Evolutionary conservation across 1,139 yeast species (phyloP).

Genomic region (Scheffersomyces lignicola): DNA sequence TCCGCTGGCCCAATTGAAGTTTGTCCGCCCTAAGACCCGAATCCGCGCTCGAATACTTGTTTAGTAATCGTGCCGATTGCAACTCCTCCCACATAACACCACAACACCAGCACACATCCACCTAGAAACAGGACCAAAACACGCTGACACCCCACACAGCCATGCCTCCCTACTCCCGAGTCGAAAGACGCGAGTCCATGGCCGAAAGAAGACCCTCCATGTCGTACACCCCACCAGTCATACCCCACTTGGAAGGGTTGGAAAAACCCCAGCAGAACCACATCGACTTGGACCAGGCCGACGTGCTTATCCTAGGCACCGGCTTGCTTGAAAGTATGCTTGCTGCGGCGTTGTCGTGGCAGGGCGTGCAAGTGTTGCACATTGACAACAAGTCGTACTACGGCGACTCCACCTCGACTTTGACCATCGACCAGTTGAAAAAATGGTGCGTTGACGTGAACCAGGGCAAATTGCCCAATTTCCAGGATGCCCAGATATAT

Average conservation of each 20-base stretch:
- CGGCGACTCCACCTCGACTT: slow-evolving; percentile 85
- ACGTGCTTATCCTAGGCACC: slow-evolving; percentile 88
- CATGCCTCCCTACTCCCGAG: slow-evolving; percentile 14
- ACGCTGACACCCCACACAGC: too few species aligned
- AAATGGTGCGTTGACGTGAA: slow-evolving; percentile 76
- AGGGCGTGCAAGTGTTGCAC: slow-evolving; percentile 87
- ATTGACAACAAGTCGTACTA: slow-evolving; percentile 80
- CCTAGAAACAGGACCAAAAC: too few species aligned
- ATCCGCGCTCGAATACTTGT: too few species aligned
- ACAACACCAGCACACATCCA: too few species aligned
- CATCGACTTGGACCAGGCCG: slow-evolving; percentile 65
- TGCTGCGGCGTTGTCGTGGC: slow-evolving; percentile 97
- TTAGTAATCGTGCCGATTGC: too few species aligned
- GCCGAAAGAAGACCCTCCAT: slow-evolving; percentile 72
- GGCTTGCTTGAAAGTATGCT: slow-evolving; percentile 85
- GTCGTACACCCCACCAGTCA: slow-evolving; percentile 51
- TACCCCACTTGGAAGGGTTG: slow-evolving; percentile 79
- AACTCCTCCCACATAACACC: too few species aligned
- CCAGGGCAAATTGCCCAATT: slow-evolving; percentile 47
- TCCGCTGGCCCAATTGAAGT: too few species aligned
- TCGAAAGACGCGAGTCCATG: slow-evolving; percentile 65
- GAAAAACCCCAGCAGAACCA: slow-evolving; percentile 58
- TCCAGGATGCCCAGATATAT: slow-evolving; percentile 66
- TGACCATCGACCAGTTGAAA: slow-evolving; percentile 81
- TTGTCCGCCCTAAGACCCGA: too few species aligned